Evolutionary conservation across 148 eudicot species (phyloP).

Genomic region (Persicaria maculosa): DNA sequence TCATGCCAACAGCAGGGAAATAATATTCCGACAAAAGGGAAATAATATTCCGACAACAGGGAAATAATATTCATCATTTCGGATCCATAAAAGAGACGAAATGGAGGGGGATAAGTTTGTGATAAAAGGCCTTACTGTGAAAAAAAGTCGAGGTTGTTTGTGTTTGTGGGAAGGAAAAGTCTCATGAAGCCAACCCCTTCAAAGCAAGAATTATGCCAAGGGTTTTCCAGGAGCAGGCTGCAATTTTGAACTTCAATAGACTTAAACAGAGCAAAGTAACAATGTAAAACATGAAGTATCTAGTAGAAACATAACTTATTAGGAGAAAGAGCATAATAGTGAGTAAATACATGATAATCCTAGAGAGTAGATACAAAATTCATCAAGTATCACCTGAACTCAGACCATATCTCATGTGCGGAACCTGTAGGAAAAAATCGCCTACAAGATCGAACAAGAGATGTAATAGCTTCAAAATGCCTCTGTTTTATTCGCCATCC

Average conservation of each 20-base stretch:
- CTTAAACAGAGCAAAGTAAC: neutral
- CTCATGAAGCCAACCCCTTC: slow-evolving; percentile 94
- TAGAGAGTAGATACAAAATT: neutral
- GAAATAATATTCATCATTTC: slow-evolving; percentile 5
- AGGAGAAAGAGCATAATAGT: neutral
- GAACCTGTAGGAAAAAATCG: slow-evolving; percentile 90
- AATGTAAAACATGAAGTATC: neutral
- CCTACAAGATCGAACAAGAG: slow-evolving; percentile 91
- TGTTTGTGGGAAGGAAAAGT: slow-evolving; percentile 88
- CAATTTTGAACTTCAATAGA: slow-evolving; percentile 15
- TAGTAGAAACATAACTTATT: neutral
- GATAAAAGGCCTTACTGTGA: slow-evolving; percentile 47
- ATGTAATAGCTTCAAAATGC: slow-evolving; percentile 84
- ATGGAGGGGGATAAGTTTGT: neutral
- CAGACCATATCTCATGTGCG: slow-evolving; percentile 92
- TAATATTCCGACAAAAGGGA: slow-evolving; percentile 15
- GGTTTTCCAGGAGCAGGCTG: slow-evolving; percentile 84
- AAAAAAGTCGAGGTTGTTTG: slow-evolving; percentile 76
- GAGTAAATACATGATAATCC: neutral
- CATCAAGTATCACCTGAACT: slow-evolving; percentile 54
- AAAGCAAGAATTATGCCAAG: slow-evolving; percentile 96
- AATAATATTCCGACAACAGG: slow-evolving; percentile 8
- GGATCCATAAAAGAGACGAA: neutral
- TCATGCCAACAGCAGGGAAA: too few species aligned
- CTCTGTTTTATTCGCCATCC: slow-evolving; percentile 97